Percentiles rank a stretch among this genome's conserved stretches.
Conservation (phyloP, 768 basidiomycete species). For the Thelephora ganbajun region DNA sequence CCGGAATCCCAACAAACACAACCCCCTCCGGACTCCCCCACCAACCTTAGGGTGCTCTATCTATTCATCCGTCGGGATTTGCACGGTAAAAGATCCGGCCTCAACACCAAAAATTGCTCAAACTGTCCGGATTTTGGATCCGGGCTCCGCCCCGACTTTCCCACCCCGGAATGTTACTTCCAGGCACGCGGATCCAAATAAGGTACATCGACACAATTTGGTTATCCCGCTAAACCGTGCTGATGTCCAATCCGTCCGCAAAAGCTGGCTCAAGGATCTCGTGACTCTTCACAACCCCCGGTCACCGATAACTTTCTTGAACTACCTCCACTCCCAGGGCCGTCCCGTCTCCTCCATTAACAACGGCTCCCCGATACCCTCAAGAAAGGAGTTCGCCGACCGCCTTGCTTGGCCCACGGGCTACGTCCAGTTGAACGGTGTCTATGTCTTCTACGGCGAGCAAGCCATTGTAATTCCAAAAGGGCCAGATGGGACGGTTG, state of each 20-base stretch:
- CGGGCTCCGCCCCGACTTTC: no score
- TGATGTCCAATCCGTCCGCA: neutral
- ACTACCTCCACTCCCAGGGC: slow-evolving; percentile 35
- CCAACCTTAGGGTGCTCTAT: no score
- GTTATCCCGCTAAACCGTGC: neutral
- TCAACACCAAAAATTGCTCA: no score
- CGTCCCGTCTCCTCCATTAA: slow-evolving; percentile 40
- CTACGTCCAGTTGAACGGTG: slow-evolving; percentile 27
- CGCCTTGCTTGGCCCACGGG: slow-evolving; percentile 38
- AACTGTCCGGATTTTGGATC: no score
- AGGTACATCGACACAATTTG: slow-evolving; percentile 18
- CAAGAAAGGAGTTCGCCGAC: slow-evolving; percentile 39
- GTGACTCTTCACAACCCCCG: slow-evolving; percentile 36
- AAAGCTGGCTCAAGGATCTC: slow-evolving; percentile 38
- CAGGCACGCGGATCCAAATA: slow-evolving; percentile 39
- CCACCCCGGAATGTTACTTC: slow-evolving; percentile 43
- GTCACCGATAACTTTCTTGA: slow-evolving; percentile 37
- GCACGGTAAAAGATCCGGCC: no score
- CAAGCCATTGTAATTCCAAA: slow-evolving; percentile 28
- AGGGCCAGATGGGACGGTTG: slow-evolving; percentile 20
- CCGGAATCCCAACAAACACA: no score
- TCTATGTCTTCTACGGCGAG: slow-evolving; percentile 30
- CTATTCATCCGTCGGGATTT: no score
- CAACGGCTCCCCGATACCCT: slow-evolving; percentile 33
- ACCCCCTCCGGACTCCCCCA: no score